Evolutionary conservation across 2,329 filamentous ascomycete genomes (phyloP).

Genomic region (Phoma sp.): DNA sequence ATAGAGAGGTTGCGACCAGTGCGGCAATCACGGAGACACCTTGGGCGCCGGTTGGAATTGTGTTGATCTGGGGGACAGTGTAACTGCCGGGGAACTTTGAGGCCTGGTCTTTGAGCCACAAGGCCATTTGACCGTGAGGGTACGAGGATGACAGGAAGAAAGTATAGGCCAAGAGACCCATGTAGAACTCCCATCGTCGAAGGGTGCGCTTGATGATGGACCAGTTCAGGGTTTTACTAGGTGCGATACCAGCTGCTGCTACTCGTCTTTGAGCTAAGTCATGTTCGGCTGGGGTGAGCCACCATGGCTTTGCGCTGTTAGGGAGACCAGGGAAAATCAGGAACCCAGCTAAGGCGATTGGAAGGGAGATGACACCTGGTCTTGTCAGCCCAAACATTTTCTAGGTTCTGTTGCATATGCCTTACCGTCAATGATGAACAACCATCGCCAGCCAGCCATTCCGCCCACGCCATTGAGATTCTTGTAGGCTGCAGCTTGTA

Average conservation of each 20-base stretch:
- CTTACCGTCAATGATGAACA: constrained; percentile 60
- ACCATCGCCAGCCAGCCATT: constrained; percentile 58
- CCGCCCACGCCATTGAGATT: constrained; percentile 57
- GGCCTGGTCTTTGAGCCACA: constrained; percentile 60
- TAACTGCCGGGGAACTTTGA: constrained; percentile 45
- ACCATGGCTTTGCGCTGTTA: constrained; percentile 57
- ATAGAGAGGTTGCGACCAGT: constrained; percentile 58
- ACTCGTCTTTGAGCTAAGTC: constrained; percentile 40
- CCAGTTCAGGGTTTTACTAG: constrained; percentile 51
- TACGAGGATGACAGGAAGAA: constrained; percentile 52
- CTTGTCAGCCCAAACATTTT: not conserved
- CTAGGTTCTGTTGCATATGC: not conserved
- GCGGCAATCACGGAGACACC: constrained; percentile 58
- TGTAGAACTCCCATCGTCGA: constrained; percentile 59
- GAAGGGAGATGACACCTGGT: constrained; percentile 60
- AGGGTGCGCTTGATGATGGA: constrained; percentile 56
- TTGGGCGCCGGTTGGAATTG: constrained; percentile 57
- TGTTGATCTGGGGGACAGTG: constrained; percentile 57
- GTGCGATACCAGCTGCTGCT: constrained; percentile 38
- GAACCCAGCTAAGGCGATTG: constrained; percentile 62
- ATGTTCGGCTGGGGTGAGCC: constrained; percentile 51
- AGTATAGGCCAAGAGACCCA: constrained; percentile 57
- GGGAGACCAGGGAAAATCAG: constrained; percentile 62
- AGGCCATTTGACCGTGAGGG: constrained; percentile 57
- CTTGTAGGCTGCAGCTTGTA: constrained; percentile 62